Evolutionary conservation across 352 stramenopile genomes (phyloP), one percentile per base, ranked within the genome.

Genomic region (Phytopythium litorale): DNA sequence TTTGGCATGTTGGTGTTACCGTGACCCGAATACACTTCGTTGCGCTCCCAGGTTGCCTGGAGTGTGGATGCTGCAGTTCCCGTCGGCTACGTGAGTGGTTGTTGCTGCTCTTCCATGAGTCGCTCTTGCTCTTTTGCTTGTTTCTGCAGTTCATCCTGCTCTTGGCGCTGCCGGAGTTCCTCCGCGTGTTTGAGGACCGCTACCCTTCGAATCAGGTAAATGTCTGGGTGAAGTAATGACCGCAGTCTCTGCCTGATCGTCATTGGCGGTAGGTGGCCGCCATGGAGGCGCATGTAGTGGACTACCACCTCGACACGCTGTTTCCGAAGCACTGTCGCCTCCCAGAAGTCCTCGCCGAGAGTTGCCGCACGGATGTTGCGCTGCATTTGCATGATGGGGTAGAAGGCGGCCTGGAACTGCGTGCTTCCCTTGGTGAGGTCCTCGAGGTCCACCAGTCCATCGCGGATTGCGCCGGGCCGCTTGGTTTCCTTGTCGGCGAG

Each of bases 371-470:
- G 81, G 8, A 87, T 75, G 40, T 87, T 88, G 50, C 76, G 70
- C 62, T 91, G 81, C 25, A 91, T 71, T 33, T 91, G 78, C 37
- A 84, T 19, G 37, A 91, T 76, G 11, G 81, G 81, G 53, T 83
- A 91, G 63, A 91, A 89, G 6, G 81, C 81, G 2, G 78, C 66
- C 38, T 82, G 79, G 57, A 88, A 91, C 49, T 87, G 72, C 18
- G 67, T 42, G 37, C 66, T 82, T 7, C 76, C 74, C 58, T 87
- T 82, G 19, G 73, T 69, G 12, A 91, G 56, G 49, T 87, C 78
- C 28, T 84, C 64, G 30, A 79, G 72, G 48, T 91, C 81, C 11
- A 91, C 63, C 21, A 91, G 56, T n/a, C 45, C 53, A 13, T 60
- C 55, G 35, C 55, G 37, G 19, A 42, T 52, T 2, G 38, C 55